phyloP scores from a whole-genome alignment of 768 basidiomycete species.

The Tricholoma hemisulphureum region DNA sequence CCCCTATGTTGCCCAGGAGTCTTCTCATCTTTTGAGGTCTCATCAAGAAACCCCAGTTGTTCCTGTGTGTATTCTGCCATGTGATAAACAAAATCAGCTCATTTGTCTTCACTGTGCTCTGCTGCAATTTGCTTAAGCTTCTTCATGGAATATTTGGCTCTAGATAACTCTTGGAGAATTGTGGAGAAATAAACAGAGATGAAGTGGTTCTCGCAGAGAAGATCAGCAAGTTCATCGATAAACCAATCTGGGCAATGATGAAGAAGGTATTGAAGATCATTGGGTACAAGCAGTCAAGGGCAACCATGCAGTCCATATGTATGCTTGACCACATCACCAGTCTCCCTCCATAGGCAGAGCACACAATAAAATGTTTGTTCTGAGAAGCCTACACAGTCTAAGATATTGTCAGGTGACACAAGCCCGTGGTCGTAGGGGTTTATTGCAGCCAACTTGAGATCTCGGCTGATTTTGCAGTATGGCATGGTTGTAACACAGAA shows the following conservation, averaged over 20 bases:
- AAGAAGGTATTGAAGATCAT: slow-evolving; percentile 23
- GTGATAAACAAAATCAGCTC: slow-evolving; percentile 22
- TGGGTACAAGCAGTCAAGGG: slow-evolving; percentile 4
- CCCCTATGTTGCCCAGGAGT: slow-evolving; percentile 19
- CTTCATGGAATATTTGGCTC: slow-evolving; percentile 15
- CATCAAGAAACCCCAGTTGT: slow-evolving; percentile 34
- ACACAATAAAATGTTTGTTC: slow-evolving; percentile 21
- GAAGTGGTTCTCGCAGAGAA: slow-evolving; percentile 28
- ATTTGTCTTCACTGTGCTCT: slow-evolving; percentile 25
- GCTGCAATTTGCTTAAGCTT: slow-evolving; percentile 30
- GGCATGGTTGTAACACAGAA: neutral
- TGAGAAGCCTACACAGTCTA: slow-evolving; percentile 22
- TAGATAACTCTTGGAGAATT: slow-evolving; percentile 26
- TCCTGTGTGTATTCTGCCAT: slow-evolving; percentile 30
- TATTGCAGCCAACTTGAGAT: slow-evolving; percentile 24
- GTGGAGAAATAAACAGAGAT: slow-evolving; percentile 33
- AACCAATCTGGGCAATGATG: slow-evolving; percentile 28
- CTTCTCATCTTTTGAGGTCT: slow-evolving; percentile 32
- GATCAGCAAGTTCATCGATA: slow-evolving; percentile 29
- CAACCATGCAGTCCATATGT: slow-evolving; percentile 12
- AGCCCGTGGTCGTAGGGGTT: slow-evolving; percentile 18
- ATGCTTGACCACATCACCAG: no score
- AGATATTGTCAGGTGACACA: slow-evolving; percentile 20
- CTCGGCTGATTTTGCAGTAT: slow-evolving; percentile 12
- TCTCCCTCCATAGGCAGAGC: no score